Conservation (phyloP, 495 filamentous ascomycete species). For the Tuber calosporum region DNA sequence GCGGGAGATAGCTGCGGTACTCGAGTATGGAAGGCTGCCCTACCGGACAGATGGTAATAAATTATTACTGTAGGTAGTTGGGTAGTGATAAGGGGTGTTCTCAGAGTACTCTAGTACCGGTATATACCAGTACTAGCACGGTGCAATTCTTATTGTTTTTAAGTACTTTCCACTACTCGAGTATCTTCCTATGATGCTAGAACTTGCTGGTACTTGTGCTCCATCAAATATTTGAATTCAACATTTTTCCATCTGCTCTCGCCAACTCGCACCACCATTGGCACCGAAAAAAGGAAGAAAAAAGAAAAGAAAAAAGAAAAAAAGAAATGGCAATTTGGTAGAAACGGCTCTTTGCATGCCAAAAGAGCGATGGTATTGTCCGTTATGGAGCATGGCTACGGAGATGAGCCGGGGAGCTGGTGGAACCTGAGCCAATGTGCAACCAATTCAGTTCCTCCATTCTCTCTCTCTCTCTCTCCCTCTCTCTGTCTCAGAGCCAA, state of each 20-base stretch:
- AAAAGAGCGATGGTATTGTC: background rate
- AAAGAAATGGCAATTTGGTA: background rate
- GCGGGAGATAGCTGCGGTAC: background rate
- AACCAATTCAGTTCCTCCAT: background rate
- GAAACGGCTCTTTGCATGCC: background rate
- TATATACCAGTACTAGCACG: background rate
- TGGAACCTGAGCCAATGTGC: background rate
- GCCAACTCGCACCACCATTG: background rate
- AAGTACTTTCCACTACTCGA: no score
- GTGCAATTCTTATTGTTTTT: no score
- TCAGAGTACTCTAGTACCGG: no score
- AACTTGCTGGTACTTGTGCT: background rate
- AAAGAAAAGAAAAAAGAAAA: no score
- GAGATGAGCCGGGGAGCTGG: background rate
- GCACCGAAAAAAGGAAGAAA: no score
- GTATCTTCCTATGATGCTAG: no score
- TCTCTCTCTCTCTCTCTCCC: background rate
- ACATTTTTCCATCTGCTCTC: background rate
- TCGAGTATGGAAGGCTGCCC: no score
- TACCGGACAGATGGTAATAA: background rate
- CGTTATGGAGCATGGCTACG: background rate
- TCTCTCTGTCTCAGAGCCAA: constrained; percentile 25
- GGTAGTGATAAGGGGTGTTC: background rate
- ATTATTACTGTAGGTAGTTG: background rate
- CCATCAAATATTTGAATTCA: background rate